Evolutionary conservation across 2,329 filamentous ascomycete species (phyloP).

Genomic region (Ophiostoma sp.): DNA sequence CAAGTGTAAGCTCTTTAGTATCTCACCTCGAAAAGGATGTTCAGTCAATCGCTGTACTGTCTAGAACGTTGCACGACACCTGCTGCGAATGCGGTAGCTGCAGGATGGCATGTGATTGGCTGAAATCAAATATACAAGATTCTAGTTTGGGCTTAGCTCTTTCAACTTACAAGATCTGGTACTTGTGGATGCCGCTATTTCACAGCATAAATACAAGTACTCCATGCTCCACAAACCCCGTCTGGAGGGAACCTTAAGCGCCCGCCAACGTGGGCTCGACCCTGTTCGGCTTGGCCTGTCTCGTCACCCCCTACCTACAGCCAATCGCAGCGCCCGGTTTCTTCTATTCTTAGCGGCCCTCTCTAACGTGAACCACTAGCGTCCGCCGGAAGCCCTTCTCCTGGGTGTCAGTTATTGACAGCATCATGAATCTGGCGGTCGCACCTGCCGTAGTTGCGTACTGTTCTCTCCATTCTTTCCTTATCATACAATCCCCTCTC

Average conservation of each 20-base stretch:
- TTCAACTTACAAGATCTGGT: conserved; percentile 9
- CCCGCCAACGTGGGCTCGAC: conserved; percentile 24
- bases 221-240: neutral
- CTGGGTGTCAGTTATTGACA: conserved; percentile 9
- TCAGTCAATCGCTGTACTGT: neutral
- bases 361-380: conserved; percentile 21
- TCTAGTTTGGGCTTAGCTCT: neutral
- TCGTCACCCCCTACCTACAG: conserved; percentile 19
- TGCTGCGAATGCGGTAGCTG: neutral
- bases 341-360: conserved; percentile 26
- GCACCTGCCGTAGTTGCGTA: neutral
- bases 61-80: neutral
- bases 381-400: conserved; percentile 17
- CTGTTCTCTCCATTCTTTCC: neutral
- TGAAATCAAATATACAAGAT: neutral
- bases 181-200: neutral
- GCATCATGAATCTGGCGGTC: neutral
- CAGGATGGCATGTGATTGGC: neutral
- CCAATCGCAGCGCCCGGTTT: conserved; percentile 19
- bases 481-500: neutral
- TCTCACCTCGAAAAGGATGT: neutral
- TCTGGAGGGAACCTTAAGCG: conserved; percentile 24
- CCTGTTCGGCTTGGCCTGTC: conserved; percentile 21
- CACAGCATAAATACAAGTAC: neutral
- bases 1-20: too few relatives aligned